Base-by-base conservation (phyloP, 805 yeast species). In the Pichia insulana region DNA sequence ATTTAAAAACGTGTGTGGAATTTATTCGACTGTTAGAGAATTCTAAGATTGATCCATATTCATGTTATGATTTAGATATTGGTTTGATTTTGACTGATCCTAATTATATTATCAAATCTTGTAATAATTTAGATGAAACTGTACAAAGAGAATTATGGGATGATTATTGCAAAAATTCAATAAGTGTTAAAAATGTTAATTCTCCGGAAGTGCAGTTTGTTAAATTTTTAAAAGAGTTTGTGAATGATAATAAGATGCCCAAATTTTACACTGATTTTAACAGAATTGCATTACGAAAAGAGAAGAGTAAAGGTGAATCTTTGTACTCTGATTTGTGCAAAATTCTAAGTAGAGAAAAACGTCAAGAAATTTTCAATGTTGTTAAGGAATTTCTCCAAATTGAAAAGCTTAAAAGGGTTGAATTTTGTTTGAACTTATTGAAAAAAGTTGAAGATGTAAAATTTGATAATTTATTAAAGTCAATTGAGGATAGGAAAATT, bases 231-330 rank as follows among this genome's bases (percentile, higher is more conserved):
- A 39, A 42, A 42, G 22, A 44, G 36, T 25, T 43, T 13, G 4
- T 2, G 17, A 22, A 42, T 16, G 19, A 18, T 17, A 15, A 7
- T 4, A 49, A 48, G 28, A 10, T 38, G 4, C 50, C 47, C 7
- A 52, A 49, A 27, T 55, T 49, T 43, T 60, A 51, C 45, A 52
- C 57, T 11, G 64, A 60, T 27, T 43, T 39, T 31, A 39, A 43
- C 12, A 39, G 46, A 9, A 38, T 32, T 13, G 18, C 27, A 16
- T 15, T 34, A 12, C 34, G 25, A n/a, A 28, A 17, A 12, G 30
- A 38, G 6, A 38, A 38, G 25, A 18, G 17, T 12, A 4, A 19
- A 13, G 19, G 12, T 12, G 30, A 35, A 4, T 10, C 25, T 5
- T 16, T n/a, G 20, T 40, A 40, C 19, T 17, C 39, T 11, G 16